Base-by-base conservation (phyloP, 768 basidiomycete species). In the Termitomyces sp. region DNA sequence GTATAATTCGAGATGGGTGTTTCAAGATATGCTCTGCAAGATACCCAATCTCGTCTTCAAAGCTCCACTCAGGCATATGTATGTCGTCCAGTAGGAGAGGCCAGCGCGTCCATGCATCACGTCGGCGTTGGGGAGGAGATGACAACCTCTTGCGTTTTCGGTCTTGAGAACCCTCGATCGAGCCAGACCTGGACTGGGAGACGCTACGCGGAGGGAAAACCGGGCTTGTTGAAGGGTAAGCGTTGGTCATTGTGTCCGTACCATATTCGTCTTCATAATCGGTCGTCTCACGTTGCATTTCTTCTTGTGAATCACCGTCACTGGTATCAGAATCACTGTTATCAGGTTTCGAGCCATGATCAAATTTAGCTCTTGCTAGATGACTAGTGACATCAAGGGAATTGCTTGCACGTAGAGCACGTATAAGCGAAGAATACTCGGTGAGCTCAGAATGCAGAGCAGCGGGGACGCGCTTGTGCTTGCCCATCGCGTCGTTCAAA, bases 31-130 rank as follows among this genome's bases (percentile, higher is more conserved):
- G 68, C 20, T 75, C 69, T 5, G 77, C 77, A 31, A 90, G 64
- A 2, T 75, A 66, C 22, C 69, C 69, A 9, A 92, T 76, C 69
- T 92, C 90, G 61, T 92, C 90, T 48, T 84, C 77, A 22, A 92
- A 71, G 9, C 72, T 71, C 85, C 86, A 92, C 70, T 90, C 84
- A 1, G 90, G 88, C 9, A 81, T 72, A 24, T 77, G 73, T 16
- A 88, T 78, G 63, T 92, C 87, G 16, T 75, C 73, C 3, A 75
- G 63, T 18, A 83, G 77, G 51, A 91, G 78, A 1, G 90, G 90
- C 90, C 90, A 92, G 7, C 83, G 76, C 0, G 89, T 90, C 88
- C 88, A 91, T 0, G 72, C 73, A 63, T 87, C 82, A 24, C 76
- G 65, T 66, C 69, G 68, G 59, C 65, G 58, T 42, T 62, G 36